Percentiles rank a stretch among this genome's conserved stretches.
Evolutionary conservation across 1,284 basidiomycete genomes (phyloP).

Genomic region (Rhodotorula sp.): DNA sequence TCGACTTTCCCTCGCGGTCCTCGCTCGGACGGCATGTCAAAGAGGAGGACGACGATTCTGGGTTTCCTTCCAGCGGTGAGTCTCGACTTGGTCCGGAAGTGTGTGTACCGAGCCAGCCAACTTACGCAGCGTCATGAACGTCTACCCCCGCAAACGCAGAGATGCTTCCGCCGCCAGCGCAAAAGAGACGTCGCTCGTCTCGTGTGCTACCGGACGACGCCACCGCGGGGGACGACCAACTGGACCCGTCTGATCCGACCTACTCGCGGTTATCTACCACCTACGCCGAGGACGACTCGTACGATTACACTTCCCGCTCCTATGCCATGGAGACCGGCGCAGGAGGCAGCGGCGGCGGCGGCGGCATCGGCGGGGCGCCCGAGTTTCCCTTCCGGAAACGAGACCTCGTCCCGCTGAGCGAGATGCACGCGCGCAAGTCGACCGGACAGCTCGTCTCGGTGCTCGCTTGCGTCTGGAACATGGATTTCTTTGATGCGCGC

Average conservation of each 20-base stretch:
- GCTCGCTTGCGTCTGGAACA: slow-evolving; percentile 3
- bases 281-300: slow-evolving; percentile 7
- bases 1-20: background rate
- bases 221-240: too few relatives aligned
- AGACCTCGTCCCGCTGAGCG: slow-evolving; percentile 9
- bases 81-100: background rate
- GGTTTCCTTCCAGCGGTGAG: too few relatives aligned
- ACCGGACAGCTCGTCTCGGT: slow-evolving; percentile 8
- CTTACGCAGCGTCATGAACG: slow-evolving; percentile 7
- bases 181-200: background rate
- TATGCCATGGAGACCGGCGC: background rate
- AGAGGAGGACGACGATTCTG: background rate
- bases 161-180: slow-evolving; percentile 9
- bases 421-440: background rate
- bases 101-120: background rate
- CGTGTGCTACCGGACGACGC: background rate
- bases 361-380: slow-evolving; percentile 19
- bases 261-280: background rate
- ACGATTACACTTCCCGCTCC: background rate
- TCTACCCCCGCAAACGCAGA: too few relatives aligned
- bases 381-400: slow-evolving; percentile 4
- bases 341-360: too few relatives aligned
- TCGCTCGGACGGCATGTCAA: background rate
- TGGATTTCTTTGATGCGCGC: background rate
- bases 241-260: background rate